phyloP scores from a whole-genome alignment of 345 rosid species.

The Salix koriyanagi region DNA sequence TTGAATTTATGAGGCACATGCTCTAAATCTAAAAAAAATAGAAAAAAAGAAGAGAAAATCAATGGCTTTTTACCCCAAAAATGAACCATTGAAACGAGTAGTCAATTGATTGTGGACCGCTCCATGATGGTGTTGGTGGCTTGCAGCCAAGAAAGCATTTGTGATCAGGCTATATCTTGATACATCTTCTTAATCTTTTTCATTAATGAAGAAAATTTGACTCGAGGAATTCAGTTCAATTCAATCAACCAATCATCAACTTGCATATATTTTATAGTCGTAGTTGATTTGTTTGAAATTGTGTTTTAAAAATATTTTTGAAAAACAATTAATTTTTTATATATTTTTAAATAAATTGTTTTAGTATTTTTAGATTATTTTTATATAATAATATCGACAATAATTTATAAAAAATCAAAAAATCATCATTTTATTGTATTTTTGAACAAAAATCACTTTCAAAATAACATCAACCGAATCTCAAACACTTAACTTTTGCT shows the following conservation, averaged over 20 bases:
- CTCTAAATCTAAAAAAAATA: neutral
- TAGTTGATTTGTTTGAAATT: no score
- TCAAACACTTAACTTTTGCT: constrained; percentile 2
- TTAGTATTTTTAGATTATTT: no score
- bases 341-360: no score
- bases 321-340: no score
- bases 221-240: constrained; percentile 6
- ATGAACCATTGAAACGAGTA: neutral
- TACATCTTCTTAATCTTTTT: neutral
- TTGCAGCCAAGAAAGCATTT: neutral
- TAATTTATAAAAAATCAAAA: no score
- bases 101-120: neutral
- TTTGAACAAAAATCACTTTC: no score
- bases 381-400: rapidly evolving
- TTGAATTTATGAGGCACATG: no score
- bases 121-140: neutral
- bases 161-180: neutral
- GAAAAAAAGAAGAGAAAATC: neutral
- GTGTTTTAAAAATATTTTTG: no score
- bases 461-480: no score
- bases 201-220: constrained; percentile 9
- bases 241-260: constrained; percentile 33
- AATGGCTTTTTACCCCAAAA: neutral
- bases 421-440: rapidly evolving
- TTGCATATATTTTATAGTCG: constrained; percentile 4